Conservation (phyloP, 257 asterid genomes). For the Coffea canephora region DNA sequence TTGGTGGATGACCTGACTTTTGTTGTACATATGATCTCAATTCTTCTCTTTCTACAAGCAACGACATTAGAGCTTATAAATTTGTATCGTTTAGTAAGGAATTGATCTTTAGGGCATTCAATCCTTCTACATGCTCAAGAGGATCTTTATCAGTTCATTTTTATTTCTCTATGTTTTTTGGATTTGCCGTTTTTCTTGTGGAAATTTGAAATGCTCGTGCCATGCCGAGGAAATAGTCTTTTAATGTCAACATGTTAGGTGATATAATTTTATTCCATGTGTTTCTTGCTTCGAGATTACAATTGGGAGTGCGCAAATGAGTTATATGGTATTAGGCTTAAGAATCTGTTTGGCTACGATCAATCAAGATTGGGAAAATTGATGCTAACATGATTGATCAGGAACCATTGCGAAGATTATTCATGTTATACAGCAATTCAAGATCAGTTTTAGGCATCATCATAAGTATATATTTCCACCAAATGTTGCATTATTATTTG, state of each 20-base stretch:
- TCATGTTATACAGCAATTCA: background rate
- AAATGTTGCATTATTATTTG: background rate
- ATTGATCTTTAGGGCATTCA: background rate
- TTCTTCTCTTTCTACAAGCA: background rate
- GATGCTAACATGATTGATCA: background rate
- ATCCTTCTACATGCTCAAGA: background rate
- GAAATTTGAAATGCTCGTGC: background rate
- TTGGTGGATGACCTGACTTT: background rate
- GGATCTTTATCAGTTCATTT: background rate
- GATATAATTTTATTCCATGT: background rate
- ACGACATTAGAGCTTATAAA: background rate
- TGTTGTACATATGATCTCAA: background rate
- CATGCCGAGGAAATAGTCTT: background rate
- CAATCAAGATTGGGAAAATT: background rate
- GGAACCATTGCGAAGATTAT: background rate
- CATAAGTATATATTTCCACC: background rate
- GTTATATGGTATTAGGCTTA: background rate
- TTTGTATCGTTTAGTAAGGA: too few relatives aligned
- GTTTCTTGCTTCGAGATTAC: background rate
- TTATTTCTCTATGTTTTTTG: background rate
- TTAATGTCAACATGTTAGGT: background rate
- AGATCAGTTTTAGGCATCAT: background rate
- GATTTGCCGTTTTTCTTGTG: background rate
- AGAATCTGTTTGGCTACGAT: background rate
- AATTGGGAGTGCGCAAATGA: background rate